Evolutionary conservation across 169 alveolate genomes (phyloP).

Genomic region (Neospora caninum): DNA sequence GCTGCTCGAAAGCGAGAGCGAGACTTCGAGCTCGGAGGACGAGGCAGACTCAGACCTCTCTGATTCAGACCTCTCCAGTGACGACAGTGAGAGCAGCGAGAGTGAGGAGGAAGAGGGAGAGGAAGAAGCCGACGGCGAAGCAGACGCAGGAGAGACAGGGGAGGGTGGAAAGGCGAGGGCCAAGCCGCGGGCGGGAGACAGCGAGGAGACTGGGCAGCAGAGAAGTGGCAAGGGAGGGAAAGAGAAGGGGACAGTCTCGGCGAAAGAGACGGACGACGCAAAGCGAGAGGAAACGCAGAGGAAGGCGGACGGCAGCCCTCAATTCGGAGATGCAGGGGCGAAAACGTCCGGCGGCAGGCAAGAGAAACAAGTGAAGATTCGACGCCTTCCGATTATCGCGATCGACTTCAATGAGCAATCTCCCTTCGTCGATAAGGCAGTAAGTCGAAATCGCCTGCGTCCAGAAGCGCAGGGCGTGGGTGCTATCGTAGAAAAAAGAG

Average conservation of each 20-base stretch:
- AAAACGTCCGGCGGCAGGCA: neutral
- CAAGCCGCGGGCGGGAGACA: neutral
- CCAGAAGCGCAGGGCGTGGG: neutral
- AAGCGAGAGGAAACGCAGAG: neutral
- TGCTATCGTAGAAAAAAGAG: too few species aligned
- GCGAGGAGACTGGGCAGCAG: neutral
- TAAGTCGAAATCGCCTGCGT: neutral
- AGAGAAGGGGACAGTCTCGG: neutral
- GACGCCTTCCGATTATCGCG: neutral
- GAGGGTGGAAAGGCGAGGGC: neutral
- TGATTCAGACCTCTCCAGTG: neutral
- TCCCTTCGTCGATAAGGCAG: neutral
- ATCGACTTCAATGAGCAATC: constrained; percentile 27
- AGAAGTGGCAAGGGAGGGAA: neutral
- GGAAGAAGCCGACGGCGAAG: neutral
- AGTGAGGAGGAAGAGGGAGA: neutral
- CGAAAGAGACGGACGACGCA: neutral
- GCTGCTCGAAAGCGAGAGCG: constrained; percentile 3
- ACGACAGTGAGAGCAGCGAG: neutral
- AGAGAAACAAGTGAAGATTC: neutral
- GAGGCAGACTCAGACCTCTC: neutral
- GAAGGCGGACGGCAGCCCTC: neutral
- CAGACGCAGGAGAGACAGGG: neutral
- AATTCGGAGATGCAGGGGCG: neutral
- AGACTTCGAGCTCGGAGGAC: neutral